Evolutionary conservation across 441 rosid species (phyloP).

Genomic region (Macaranga tanarius): DNA sequence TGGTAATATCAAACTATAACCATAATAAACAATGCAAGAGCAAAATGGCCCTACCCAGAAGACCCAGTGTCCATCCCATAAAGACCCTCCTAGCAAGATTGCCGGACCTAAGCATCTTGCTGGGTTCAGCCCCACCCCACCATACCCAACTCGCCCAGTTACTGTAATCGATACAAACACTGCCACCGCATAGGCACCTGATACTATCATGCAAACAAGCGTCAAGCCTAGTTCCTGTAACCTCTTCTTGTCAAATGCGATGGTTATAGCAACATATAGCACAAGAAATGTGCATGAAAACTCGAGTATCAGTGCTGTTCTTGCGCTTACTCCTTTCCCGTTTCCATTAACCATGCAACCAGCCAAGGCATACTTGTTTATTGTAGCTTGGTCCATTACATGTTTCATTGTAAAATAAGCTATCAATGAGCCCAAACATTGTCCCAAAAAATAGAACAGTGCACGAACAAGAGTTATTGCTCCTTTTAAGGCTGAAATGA

Average conservation of each 20-base stretch:
- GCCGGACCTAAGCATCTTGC: slow-evolving; percentile 43
- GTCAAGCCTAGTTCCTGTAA: slow-evolving; percentile 33
- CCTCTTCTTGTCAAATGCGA: slow-evolving; percentile 37
- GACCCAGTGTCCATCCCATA: slow-evolving; percentile 49
- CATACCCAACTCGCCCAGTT: slow-evolving; percentile 36
- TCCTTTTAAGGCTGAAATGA: slow-evolving; percentile 39
- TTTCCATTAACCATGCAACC: slow-evolving; percentile 30
- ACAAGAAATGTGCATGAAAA: slow-evolving; percentile 44
- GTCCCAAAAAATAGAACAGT: slow-evolving; percentile 30
- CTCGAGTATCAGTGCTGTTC: slow-evolving; percentile 34
- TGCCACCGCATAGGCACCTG: slow-evolving; percentile 25
- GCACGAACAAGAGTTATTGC: slow-evolving; percentile 31
- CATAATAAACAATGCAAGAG: slow-evolving; percentile 30
- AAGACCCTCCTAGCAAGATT: slow-evolving; percentile 30
- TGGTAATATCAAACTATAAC: slow-evolving; percentile 30
- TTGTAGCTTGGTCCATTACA: slow-evolving; percentile 30
- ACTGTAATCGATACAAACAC: slow-evolving; percentile 38
- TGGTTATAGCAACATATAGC: slow-evolving; percentile 38
- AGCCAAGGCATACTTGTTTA: slow-evolving; percentile 29
- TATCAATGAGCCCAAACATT: slow-evolving; percentile 35
- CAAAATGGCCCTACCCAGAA: slow-evolving; percentile 44
- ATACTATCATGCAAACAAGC: slow-evolving; percentile 24
- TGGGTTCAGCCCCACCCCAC: slow-evolving; percentile 38
- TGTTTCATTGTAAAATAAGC: slow-evolving; percentile 26
- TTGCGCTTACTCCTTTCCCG: slow-evolving; percentile 24